Evolutionary conservation across 257 asterid species (phyloP).

Genomic region (Solanum habrochaites): DNA sequence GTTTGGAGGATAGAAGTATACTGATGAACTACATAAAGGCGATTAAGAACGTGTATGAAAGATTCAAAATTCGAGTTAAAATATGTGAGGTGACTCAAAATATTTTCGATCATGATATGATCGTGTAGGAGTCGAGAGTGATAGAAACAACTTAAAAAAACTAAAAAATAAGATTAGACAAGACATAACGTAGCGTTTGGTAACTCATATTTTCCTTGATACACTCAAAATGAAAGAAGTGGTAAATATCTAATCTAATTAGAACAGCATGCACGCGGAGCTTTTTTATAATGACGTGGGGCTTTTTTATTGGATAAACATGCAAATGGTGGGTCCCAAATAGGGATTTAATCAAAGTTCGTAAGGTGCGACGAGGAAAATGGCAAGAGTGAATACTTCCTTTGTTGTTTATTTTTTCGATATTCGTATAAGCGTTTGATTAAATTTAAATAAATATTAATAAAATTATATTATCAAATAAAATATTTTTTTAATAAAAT

Average conservation of each 20-base stretch:
- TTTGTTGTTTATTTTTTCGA: background rate
- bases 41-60: background rate
- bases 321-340: background rate
- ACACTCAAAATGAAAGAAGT: background rate
- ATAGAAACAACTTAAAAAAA: fast-evolving
- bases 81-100: background rate
- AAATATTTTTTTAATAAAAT: fast-evolving
- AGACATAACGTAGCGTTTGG: background rate
- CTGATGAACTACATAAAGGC: background rate
- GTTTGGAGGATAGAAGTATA: background rate
- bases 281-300: background rate
- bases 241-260: background rate
- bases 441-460: too few species aligned
- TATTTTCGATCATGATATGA: background rate
- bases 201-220: background rate
- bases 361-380: constrained; percentile 28
- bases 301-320: background rate
- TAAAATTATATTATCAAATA: too few species aligned
- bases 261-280: background rate
- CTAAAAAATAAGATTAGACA: background rate
- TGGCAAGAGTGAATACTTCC: constrained; percentile 1
- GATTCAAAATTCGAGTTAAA: too few species aligned
- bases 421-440: too few species aligned
- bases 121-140: background rate
- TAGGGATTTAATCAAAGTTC: background rate